These are phyloP conservation scores for Hymenotorrendiella dingleyae DNA, from an alignment of 2,329 filamentous ascomycete species.

Conservation along the genomic window DNA sequence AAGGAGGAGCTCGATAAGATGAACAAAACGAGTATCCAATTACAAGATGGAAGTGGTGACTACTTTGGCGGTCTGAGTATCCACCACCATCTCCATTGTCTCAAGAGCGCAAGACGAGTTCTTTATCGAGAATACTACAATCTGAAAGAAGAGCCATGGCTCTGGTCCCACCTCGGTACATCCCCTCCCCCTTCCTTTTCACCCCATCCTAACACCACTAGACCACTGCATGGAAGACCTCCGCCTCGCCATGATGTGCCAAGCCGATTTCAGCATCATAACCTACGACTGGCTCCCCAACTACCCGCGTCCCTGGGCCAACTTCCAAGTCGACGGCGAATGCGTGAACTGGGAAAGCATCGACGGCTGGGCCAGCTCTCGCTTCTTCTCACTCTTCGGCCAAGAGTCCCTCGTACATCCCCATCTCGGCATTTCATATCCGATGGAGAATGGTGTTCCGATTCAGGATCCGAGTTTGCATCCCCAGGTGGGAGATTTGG, in stretches of 20 bases:
- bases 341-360: conserved; percentile 5
- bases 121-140: conserved; percentile 5
- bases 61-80: conserved; percentile 9
- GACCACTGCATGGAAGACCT: conserved; percentile 9
- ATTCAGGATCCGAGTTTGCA: conserved; percentile 2
- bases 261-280: conserved; percentile 8
- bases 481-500: conserved; percentile 1
- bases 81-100: conserved; percentile 12
- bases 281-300: conserved; percentile 8
- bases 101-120: conserved; percentile 7
- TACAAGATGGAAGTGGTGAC: conserved; percentile 8
- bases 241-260: conserved; percentile 7
- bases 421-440: conserved; percentile 1
- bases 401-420: conserved; percentile 3
- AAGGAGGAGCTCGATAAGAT: conserved; percentile 3
- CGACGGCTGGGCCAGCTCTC: conserved; percentile 1
- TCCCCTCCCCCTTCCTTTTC: not conserved
- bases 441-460: conserved; percentile 1
- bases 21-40: conserved; percentile 2
- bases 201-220: not conserved
- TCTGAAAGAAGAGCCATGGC: conserved; percentile 1
- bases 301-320: conserved; percentile 6
- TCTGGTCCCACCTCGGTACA: conserved; percentile 8
- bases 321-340: conserved; percentile 8
- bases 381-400: conserved; percentile 6